Evolutionary conservation across 352 stramenopile genomes (phyloP).

Genomic region (Globisporangium ultimum): DNA sequence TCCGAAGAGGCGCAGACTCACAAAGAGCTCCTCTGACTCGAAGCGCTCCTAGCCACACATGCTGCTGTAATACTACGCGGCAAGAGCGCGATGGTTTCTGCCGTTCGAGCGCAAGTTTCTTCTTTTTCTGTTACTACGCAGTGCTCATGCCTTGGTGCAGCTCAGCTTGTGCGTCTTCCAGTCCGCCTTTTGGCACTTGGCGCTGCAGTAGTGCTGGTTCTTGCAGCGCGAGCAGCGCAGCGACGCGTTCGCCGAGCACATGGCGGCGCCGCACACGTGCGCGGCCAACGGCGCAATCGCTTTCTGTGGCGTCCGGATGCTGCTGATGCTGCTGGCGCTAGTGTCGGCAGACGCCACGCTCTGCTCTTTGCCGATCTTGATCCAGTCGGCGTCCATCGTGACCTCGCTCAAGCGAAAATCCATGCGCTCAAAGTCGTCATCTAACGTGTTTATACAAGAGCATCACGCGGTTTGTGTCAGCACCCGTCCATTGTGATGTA

Average conservation of each 20-base stretch:
- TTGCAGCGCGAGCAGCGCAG: constrained; percentile 84
- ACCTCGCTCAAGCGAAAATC: constrained; percentile 76
- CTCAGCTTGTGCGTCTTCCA: constrained; percentile 80
- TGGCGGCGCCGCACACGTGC: constrained; percentile 59
- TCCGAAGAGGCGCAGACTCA: too few species aligned
- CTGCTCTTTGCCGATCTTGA: constrained; percentile 62
- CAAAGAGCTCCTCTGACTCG: too few species aligned
- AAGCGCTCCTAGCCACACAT: too few species aligned
- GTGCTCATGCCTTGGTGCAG: constrained; percentile 30
- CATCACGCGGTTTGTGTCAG: not conserved
- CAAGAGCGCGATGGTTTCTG: too few species aligned
- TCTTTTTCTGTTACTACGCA: too few species aligned
- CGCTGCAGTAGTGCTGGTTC: constrained; percentile 80
- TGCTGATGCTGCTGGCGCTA: constrained; percentile 24
- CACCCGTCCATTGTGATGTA: too few species aligned
- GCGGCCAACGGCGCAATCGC: constrained; percentile 26
- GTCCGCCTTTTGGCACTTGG: constrained; percentile 79
- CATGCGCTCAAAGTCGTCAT: constrained; percentile 81
- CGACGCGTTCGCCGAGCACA: constrained; percentile 66
- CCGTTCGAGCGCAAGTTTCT: too few species aligned
- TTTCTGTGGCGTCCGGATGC: constrained; percentile 20
- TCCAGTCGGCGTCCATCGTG: constrained; percentile 59
- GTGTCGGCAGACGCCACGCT: constrained; percentile 7
- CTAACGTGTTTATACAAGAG: constrained; percentile 21
- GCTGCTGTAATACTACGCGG: too few species aligned